Evolutionary conservation across 257 asterid genomes (phyloP).

Genomic region (Leonotis leonurus): DNA sequence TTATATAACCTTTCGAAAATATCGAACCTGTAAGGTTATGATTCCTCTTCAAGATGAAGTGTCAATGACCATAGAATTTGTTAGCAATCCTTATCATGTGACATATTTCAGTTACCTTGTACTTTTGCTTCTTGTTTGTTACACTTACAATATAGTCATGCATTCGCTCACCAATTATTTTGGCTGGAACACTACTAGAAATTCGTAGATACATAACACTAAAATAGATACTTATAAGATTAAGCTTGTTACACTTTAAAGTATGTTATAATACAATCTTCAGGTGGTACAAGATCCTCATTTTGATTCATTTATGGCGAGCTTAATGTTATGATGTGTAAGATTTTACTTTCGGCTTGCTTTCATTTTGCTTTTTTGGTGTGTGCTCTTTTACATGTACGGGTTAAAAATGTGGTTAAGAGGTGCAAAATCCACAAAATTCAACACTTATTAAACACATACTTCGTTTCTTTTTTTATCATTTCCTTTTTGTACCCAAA

Average conservation of each 20-base stretch:
- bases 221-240: no score
- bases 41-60: neutral
- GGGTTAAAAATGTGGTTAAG: neutral
- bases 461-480: no score
- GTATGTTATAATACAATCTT: conserved; percentile 10
- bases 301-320: conserved; percentile 71
- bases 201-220: no score
- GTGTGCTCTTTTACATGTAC: neutral
- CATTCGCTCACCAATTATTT: neutral
- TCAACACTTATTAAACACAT: no score
- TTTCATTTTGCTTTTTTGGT: neutral
- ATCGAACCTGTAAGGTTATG: neutral
- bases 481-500: no score
- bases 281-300: conserved; percentile 87
- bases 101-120: no score
- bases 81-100: neutral
- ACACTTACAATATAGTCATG: neutral
- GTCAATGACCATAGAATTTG: neutral
- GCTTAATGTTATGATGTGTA: conserved; percentile 68
- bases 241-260: no score
- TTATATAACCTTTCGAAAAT: neutral
- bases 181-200: no score
- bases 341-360: conserved; percentile 11
- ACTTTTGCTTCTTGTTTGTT: neutral
- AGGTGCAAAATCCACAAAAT: no score